Evolutionary conservation across 116 monocot genomes (phyloP).

Genomic region (Phalaenopsis hybrid): DNA sequence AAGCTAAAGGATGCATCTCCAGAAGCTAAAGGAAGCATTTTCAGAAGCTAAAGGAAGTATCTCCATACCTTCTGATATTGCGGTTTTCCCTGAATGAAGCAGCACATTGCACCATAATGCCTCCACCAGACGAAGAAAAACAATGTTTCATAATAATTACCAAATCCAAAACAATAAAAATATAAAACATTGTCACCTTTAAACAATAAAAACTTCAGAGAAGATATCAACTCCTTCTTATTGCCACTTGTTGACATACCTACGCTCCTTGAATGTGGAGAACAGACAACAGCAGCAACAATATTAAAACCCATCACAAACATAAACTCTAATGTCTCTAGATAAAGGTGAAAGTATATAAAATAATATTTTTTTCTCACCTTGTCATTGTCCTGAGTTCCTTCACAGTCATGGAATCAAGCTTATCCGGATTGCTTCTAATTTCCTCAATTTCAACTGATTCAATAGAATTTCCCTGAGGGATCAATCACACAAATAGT

Average conservation of each 20-base stretch:
- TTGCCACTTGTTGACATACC: conserved; percentile 34
- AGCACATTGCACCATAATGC: background rate
- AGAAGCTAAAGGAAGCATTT: conserved; percentile 5
- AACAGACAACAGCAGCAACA: conserved; percentile 8
- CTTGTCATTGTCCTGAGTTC: conserved; percentile 40
- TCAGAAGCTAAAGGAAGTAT: background rate
- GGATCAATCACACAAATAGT: background rate
- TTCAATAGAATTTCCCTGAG: conserved; percentile 14
- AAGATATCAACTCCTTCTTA: conserved; percentile 40
- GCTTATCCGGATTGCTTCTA: conserved; percentile 24
- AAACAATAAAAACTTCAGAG: conserved; percentile 24
- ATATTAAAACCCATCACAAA: background rate
- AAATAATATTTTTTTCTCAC: conserved; percentile 12
- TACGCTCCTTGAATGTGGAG: conserved; percentile 19
- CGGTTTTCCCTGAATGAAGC: conserved; percentile 3
- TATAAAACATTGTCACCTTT: conserved; percentile 17
- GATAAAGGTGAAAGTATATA: background rate
- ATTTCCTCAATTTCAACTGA: conserved; percentile 24
- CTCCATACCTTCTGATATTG: background rate
- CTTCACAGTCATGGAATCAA: conserved; percentile 38
- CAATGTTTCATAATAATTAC: background rate
- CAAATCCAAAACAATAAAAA: background rate
- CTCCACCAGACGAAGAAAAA: background rate
- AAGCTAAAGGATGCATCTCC: too few relatives aligned
- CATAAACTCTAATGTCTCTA: background rate